Conservation (phyloP, 2,329 filamentous ascomycete species). For the Calonectria fujianensis region DNA sequence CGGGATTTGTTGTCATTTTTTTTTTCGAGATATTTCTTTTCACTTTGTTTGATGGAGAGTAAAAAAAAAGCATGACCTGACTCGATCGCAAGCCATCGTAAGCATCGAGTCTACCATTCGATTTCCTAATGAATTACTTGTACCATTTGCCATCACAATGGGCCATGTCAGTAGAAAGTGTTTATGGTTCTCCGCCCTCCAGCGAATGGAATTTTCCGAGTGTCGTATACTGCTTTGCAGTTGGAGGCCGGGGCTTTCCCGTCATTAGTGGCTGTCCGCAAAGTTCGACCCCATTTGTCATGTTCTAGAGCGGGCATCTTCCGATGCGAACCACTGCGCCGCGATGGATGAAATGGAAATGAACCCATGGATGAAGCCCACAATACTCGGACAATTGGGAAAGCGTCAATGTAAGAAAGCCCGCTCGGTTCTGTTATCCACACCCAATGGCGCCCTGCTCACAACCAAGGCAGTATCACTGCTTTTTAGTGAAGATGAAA, state of each 20-base stretch:
- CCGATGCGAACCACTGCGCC: slow-evolving; percentile 19
- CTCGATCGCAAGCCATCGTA: neutral
- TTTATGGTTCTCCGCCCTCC: neutral
- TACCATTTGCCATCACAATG: neutral
- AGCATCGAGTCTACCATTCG: neutral
- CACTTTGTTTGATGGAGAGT: neutral
- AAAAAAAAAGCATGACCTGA: neutral
- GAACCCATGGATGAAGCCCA: neutral
- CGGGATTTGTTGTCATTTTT: neutral
- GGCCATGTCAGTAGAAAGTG: neutral
- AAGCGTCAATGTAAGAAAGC: neutral
- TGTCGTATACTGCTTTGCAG: neutral
- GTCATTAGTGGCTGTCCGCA: slow-evolving; percentile 2
- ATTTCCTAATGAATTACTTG: neutral
- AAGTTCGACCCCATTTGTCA: neutral
- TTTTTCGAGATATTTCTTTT: neutral
- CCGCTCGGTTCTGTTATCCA: neutral
- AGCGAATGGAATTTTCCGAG: neutral
- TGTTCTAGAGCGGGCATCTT: slow-evolving; percentile 1
- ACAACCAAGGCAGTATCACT: slow-evolving; percentile 14
- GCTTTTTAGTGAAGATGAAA: neutral
- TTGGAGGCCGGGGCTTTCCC: neutral
- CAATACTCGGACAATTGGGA: slow-evolving; percentile 9
- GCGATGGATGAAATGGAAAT: slow-evolving; percentile 1
- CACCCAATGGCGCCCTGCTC: slow-evolving; percentile 12